These are phyloP conservation scores for Fusarium sterilihyphosum DNA, from an alignment of 2,329 filamentous ascomycete species.

Conservation along the genomic window DNA sequence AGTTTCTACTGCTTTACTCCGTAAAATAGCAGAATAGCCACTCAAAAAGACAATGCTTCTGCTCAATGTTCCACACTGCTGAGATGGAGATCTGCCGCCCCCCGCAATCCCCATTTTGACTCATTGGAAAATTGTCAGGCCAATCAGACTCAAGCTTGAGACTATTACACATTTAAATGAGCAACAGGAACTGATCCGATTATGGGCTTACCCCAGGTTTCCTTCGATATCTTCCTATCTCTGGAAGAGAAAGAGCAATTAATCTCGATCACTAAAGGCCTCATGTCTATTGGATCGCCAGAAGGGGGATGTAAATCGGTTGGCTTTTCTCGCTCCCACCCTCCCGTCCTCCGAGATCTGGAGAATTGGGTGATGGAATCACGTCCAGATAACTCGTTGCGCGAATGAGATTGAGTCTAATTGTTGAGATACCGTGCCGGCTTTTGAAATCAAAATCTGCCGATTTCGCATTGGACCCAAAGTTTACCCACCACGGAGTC, in stretches of 20 bases:
- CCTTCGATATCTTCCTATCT: slow-evolving; percentile 40
- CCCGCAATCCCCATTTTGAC: slow-evolving; percentile 36
- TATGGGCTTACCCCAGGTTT: slow-evolving; percentile 41
- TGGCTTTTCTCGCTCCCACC: slow-evolving; percentile 14
- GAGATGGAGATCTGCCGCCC: slow-evolving; percentile 41
- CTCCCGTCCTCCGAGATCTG: slow-evolving; percentile 23
- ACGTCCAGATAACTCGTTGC: slow-evolving; percentile 30
- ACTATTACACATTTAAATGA: slow-evolving; percentile 39
- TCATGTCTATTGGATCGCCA: slow-evolving; percentile 35
- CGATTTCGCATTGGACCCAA: slow-evolving; percentile 29
- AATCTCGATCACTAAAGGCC: slow-evolving; percentile 41
- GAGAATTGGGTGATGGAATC: slow-evolving; percentile 39
- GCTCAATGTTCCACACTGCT: slow-evolving; percentile 6
- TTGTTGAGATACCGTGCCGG: slow-evolving; percentile 22
- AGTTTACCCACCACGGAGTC: slow-evolving; percentile 11
- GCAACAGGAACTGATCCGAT: slow-evolving; percentile 33
- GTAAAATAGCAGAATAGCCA: background rate
- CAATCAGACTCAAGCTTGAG: slow-evolving; percentile 21
- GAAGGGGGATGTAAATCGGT: slow-evolving; percentile 23
- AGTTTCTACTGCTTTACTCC: background rate
- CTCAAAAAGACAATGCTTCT: slow-evolving; percentile 8
- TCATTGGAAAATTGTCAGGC: slow-evolving; percentile 5
- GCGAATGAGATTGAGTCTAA: slow-evolving; percentile 36
- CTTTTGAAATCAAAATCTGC: slow-evolving; percentile 35
- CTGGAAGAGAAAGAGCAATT: slow-evolving; percentile 21